Evolutionary conservation across 1,284 basidiomycete species (phyloP), one percentile per base, ranked within the genome.

Genomic region (Erythrobasidium hasegawianum): DNA sequence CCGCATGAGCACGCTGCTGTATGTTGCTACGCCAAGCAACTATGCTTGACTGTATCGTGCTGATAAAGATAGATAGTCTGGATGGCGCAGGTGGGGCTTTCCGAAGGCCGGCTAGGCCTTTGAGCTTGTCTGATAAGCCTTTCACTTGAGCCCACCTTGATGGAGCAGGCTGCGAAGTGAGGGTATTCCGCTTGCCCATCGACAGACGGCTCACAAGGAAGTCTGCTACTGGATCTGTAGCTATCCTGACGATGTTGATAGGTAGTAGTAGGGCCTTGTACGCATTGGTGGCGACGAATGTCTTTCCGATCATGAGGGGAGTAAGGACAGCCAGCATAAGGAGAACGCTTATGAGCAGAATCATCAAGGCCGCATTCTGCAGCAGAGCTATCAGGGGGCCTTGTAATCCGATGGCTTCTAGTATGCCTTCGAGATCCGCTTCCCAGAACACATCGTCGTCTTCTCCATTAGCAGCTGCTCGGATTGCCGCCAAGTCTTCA

Each of bases 201-300:
- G 80, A 76, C 24, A 88, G 67, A 38, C 88, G 70, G 68, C 83
- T 83, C 8, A 85, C 79, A 47, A 85, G 75, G 8, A 81, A 78
- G 75, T 96, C 91, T 22, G 95, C 89, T 10, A 92, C 78, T 0
- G 92, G 93, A 76, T 96, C 92, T 16, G 91, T 94, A 55, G 92
- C 74, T 53, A 90, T 77, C 26, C 91, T 83, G 70, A 94, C 87
- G 1, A 85, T 81, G 26, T 84, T 83, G 55, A 95, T 86, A 0
- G 89, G 91, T 39, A 88, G 79, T 71, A 89, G 86, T 9, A 90
- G 68, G 26, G 91, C 80, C 74, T 86, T 82, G 40, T 90, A 70
- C n/a, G 85, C 79, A 40, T 70, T 50, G 72, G 49, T 53, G n/a
- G 84, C 83, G 56, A 94, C 80, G n/a, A 91, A 78, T 1, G 87